Evolutionary conservation across 2,329 filamentous ascomycete species (phyloP), one percentile per base, ranked within the genome.

Genomic region (Botrytis paeoniae): DNA sequence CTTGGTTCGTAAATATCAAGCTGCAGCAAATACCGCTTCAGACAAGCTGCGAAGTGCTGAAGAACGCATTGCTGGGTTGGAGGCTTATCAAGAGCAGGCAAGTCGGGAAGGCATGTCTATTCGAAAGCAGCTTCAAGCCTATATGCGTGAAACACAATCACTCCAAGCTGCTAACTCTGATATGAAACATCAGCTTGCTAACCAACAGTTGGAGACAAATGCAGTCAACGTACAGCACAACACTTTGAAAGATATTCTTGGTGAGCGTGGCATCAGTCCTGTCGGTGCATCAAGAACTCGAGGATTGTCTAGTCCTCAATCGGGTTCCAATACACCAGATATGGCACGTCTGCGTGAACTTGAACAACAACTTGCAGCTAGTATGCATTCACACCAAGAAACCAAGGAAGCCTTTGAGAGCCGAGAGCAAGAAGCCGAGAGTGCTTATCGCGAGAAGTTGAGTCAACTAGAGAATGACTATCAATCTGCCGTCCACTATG

Each of bases 11-110:
- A 94, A 94, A 79, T 97, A 97, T 78, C 94, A 98, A 81, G 87
- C 91, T 74, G 95, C 97, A 74, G 95, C 95, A 1, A 94, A 99
- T 81, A 84, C 87, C 39, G 94, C 95, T 4, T 92, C 94, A 0
- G 94, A 98, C 80, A 97, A 95, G 81, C 86, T 99, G 70, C 92
- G 96, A 70, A 92, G 92, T 73, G 96, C 96, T 5, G 97, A 99
- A 83, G 97, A 98, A 84, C 91, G 96, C 60, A 98, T 99, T 81
- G 97, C 96, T 8, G 96, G 96, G 10, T 87, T 99, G 5, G 96
- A 99, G 82, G 93, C 94, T 41, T 98, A 98, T 81, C 96, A 99
- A 83, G 96, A 99, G 81, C 96, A 99, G 83, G 92, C 95, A 6
- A 98, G 95, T 82, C 89, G 96, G 62, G 97, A 99, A 82, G 94